Evolutionary conservation across 2,329 filamentous ascomycete species (phyloP), one percentile per base, ranked within the genome.

Genomic region (Fusarium graminum): DNA sequence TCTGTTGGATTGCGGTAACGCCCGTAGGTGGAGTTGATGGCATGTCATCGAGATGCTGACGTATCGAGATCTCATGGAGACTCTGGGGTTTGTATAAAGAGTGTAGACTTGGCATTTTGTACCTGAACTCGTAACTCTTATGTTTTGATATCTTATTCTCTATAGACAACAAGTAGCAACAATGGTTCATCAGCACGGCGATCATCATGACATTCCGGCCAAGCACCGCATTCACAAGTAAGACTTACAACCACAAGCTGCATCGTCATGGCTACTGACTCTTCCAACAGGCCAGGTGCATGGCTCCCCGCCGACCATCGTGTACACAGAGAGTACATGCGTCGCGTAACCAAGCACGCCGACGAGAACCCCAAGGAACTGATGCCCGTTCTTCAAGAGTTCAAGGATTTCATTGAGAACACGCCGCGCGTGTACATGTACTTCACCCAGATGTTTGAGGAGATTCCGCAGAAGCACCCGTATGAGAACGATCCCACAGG

Each of bases 231-330:
- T 83, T 38, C 69, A 81, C 68, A 81, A 79, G 84, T 85, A 72
- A 72, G 79, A 41, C 40, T 52, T 42, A 26, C 12, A 46, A 17
- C 7, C 14, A 17, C 36, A 16, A 4, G 11, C 14, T 22, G 34
- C 12, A 8, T 34, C 29, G 38, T 4, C 6, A 19, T 43, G 22
- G 19, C 11, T 10, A 16, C 47, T 63, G 19, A 63, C 55, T 57
- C 11, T 45, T 29, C 26, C 9, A 7, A 45, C 13, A 86, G 84
- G 72, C 75, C 80, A 3, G 87, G 87, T 10, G 78, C 79, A 36
- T 92, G 89, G 89, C 82, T 91, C 28, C 88, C 88, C 4, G 78
- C 85, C 4, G 87, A 91, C 76, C 84, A 88, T 72, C 82, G 85
- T 36, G 78, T 88, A 11, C 87, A 90, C 74, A 82, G 81, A 54